phyloP scores from a whole-genome alignment of 2,329 filamentous ascomycete species.

The Parastagonospora avenae region DNA sequence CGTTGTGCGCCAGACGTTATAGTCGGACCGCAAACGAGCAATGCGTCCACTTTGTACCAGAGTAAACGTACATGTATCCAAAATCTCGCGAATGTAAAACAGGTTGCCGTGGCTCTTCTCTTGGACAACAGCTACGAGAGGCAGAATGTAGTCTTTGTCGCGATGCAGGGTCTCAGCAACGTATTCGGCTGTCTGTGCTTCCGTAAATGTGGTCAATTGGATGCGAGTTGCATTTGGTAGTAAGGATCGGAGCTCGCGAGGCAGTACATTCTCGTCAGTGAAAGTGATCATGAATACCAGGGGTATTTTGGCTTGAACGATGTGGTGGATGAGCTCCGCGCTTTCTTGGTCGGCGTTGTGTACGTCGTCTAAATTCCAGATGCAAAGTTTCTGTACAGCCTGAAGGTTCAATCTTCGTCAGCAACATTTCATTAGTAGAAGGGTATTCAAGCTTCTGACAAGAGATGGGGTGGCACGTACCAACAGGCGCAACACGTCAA shows the following conservation, averaged over 20 bases:
- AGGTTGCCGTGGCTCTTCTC: slow-evolving; percentile 88
- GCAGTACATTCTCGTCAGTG: slow-evolving; percentile 48
- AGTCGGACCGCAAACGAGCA: too few relatives aligned
- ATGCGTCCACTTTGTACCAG: too few relatives aligned
- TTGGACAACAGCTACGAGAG: slow-evolving; percentile 82
- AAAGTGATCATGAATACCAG: slow-evolving; percentile 72
- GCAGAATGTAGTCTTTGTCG: slow-evolving; percentile 70
- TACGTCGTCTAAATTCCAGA: slow-evolving; percentile 85
- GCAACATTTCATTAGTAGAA: not conserved
- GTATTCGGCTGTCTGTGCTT: slow-evolving; percentile 81
- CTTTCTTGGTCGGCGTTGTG: slow-evolving; percentile 91
- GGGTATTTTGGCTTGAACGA: slow-evolving; percentile 77
- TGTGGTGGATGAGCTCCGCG: slow-evolving; percentile 79
- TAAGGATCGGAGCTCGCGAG: slow-evolving; percentile 44
- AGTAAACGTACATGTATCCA: slow-evolving; percentile 67
- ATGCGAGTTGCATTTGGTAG: slow-evolving; percentile 64
- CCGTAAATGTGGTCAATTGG: slow-evolving; percentile 72
- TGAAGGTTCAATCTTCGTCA: not conserved
- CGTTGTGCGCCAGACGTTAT: too few relatives aligned
- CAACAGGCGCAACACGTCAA: slow-evolving; percentile 83
- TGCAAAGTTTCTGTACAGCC: slow-evolving; percentile 82
- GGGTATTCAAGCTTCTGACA: not conserved
- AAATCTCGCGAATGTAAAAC: slow-evolving; percentile 90
- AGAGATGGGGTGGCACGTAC: not conserved
- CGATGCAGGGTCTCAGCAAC: slow-evolving; percentile 82